Evolutionary conservation across 2,329 filamentous ascomycete genomes (phyloP).

Genomic region (Penicillium sclerotiorum): DNA sequence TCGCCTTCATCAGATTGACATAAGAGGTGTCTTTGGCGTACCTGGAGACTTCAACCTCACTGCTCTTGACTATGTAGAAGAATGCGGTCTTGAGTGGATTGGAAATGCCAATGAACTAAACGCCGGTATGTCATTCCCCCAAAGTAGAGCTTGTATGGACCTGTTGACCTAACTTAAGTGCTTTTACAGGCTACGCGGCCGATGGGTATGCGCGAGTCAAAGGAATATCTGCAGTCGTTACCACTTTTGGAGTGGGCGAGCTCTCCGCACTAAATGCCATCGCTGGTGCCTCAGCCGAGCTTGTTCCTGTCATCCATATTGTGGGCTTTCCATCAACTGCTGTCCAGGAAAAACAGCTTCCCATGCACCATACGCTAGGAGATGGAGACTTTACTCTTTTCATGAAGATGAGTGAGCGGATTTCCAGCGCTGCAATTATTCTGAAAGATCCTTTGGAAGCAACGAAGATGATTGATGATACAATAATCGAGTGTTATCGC

Average conservation of each 20-base stretch:
- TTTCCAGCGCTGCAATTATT: slow-evolving; percentile 71
- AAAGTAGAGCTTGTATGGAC: slow-evolving; percentile 36
- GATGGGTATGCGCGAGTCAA: slow-evolving; percentile 73
- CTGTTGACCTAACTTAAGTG: too few species aligned
- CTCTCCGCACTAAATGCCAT: slow-evolving; percentile 63
- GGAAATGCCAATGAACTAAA: slow-evolving; percentile 62
- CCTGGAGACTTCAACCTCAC: slow-evolving; percentile 65
- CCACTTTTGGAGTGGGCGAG: slow-evolving; percentile 70
- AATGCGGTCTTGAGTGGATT: slow-evolving; percentile 57
- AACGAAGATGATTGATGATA: slow-evolving; percentile 58
- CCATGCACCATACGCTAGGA: slow-evolving; percentile 51
- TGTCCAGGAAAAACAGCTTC: slow-evolving; percentile 33
- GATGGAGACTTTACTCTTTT: slow-evolving; percentile 43
- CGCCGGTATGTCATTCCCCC: slow-evolving; percentile 41
- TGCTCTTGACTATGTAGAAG: slow-evolving; percentile 57
- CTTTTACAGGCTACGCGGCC: slow-evolving; percentile 66
- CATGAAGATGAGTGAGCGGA: slow-evolving; percentile 59
- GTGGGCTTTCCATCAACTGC: slow-evolving; percentile 53
- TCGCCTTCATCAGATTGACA: slow-evolving; percentile 9
- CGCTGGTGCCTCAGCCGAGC: slow-evolving; percentile 71
- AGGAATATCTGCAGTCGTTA: slow-evolving; percentile 67
- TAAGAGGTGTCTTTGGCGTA: slow-evolving; percentile 10
- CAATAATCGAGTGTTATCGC: slow-evolving; percentile 54
- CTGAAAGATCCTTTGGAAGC: slow-evolving; percentile 71
- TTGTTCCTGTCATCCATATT: slow-evolving; percentile 65